A percentile compares a stretch with the other conserved stretches of the same genome.
Evolutionary conservation across 164 flowering plant genomes (phyloP).

Genomic region (Euptelea pleiosperma): DNA sequence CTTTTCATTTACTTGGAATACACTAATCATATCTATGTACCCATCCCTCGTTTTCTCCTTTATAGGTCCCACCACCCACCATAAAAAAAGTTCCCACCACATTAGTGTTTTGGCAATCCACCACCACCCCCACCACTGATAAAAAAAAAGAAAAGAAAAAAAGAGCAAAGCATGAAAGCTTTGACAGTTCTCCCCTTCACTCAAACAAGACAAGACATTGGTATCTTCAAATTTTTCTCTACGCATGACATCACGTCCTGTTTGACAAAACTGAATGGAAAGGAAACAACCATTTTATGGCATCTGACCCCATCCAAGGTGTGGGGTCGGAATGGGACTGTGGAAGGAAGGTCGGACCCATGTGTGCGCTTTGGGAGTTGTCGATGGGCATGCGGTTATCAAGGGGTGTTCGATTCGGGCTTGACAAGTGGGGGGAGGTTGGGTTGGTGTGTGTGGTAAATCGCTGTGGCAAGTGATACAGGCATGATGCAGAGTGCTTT

Average conservation of each 20-base stretch:
- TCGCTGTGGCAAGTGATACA: constrained; percentile 61
- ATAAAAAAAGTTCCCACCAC: constrained; percentile 43
- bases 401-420: constrained; percentile 51
- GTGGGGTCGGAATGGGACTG: background rate
- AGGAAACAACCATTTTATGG: constrained; percentile 36
- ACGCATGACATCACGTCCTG: constrained; percentile 41
- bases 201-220: constrained; percentile 31
- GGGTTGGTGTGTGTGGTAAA: constrained; percentile 48
- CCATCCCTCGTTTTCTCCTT: constrained; percentile 27
- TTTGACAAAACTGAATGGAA: constrained; percentile 39
- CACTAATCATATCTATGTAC: constrained; percentile 23
- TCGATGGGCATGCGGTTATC: constrained; percentile 25
- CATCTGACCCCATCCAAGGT: constrained; percentile 42
- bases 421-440: constrained; percentile 41
- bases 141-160: too few species aligned
- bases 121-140: constrained; percentile 47
- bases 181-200: constrained; percentile 46
- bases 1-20: constrained; percentile 18
- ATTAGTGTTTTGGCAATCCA: constrained; percentile 47
- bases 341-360: constrained; percentile 2
- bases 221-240: constrained; percentile 18
- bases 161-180: constrained; percentile 27
- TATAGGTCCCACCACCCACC: constrained; percentile 56
- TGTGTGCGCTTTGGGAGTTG: constrained; percentile 9
- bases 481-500: constrained; percentile 88